Evolutionary conservation across 2,329 filamentous ascomycete genomes (phyloP), one percentile per base, ranked within the genome.

Genomic region (Claviceps maximensis): DNA sequence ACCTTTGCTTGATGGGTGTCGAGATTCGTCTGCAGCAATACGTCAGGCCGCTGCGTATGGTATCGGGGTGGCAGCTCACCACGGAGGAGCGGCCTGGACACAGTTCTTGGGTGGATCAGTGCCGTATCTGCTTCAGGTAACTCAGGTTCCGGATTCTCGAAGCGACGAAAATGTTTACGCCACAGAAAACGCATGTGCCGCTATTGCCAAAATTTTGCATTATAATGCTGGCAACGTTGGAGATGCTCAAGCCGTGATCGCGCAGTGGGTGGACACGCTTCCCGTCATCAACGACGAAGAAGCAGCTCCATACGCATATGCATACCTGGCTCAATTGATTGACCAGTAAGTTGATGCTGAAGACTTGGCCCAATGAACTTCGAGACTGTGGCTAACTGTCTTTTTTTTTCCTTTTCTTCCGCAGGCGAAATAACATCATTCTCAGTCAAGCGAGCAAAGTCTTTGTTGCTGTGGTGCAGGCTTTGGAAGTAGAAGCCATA

Each of bases 231-330:
- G 76, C 59, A 87, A 86, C 65, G 83, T 98, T 19, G 75, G 75
- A 52, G 88, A 94, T 62, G 75, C 80, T 49, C 84, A 93, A 63
- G 79, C 86, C 40, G 77, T 96, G 27, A 82, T 89, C 44, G 72
- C 76, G n/a, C 84, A 86, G 65, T 98, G 93, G 93, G 73, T 98
- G 49, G 83, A 89, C 58, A 96, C 91, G 0, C 74, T 98, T 38
- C 93, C 93, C 0, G 86, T 98, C 51, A 83, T 84, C 17, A 96
- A 95, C 63, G 93, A 98, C 59, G 93, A 98, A 68, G 93, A 98
- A 72, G 93, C 93, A 4, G 93, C 93, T 21, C 93, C 93, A 15
- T 97, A 94, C 67, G 90, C 90, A 1, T 98, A 98, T 66, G 84
- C 84, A 46, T 98, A 95, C 71, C 74, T 98, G 54, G 84, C 87